Evolutionary conservation across 306 rosid species (phyloP).

Genomic region (Gastrolobium bilobum): DNA sequence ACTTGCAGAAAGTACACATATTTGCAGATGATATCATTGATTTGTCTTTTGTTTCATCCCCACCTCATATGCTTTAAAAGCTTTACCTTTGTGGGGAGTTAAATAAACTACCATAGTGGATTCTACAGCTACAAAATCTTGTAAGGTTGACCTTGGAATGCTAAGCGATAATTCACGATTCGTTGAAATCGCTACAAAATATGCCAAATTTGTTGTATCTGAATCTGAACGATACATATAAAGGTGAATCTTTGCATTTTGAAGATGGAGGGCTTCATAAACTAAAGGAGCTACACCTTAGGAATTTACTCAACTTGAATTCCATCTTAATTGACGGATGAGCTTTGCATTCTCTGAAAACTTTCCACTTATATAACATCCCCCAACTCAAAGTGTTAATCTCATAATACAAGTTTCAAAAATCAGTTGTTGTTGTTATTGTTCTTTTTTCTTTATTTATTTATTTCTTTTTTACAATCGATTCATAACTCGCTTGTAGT

Average conservation of each 20-base stretch:
- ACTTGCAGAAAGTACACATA: neutral
- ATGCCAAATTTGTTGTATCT: neutral
- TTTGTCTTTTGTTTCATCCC: neutral
- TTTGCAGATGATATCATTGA: neutral
- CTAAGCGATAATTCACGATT: neutral
- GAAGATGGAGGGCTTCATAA: neutral
- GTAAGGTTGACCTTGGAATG: neutral
- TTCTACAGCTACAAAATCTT: neutral
- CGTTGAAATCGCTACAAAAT: neutral
- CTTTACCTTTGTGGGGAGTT: neutral
- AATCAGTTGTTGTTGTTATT: too few relatives aligned
- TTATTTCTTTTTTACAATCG: too few relatives aligned
- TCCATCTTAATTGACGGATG: neutral
- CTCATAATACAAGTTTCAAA: too few relatives aligned
- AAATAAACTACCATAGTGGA: neutral
- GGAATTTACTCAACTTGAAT: neutral
- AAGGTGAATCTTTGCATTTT: conserved; percentile 5
- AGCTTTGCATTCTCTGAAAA: neutral
- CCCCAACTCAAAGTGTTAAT: too few relatives aligned
- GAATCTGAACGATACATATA: neutral
- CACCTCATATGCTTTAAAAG: neutral
- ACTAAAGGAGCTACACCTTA: neutral
- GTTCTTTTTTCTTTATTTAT: too few relatives aligned
- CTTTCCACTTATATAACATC: neutral
- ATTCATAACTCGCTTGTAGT: too few relatives aligned